These are phyloP conservation scores for Geotrichum siamense DNA, from an alignment of 1,139 yeast genomes.

Conservation along the genomic window DNA sequence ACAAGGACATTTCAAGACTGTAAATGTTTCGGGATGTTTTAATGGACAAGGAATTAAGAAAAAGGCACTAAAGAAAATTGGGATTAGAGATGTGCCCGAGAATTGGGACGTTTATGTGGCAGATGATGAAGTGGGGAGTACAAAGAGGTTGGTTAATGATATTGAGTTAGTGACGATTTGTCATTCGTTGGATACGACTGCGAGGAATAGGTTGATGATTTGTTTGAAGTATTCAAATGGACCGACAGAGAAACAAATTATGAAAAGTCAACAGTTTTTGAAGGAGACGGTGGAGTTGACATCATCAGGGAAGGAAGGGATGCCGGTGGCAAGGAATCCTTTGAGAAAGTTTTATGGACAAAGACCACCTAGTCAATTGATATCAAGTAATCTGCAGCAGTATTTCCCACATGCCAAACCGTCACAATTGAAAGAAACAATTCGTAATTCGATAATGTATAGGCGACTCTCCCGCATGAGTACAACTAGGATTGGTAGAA, in stretches of 20 bases:
- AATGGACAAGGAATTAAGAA: slow-evolving; percentile 74
- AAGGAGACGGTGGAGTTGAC: slow-evolving; percentile 19
- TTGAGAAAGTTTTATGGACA: slow-evolving; percentile 60
- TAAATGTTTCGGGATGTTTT: slow-evolving; percentile 72
- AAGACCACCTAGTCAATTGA: slow-evolving; percentile 88
- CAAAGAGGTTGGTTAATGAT: slow-evolving; percentile 54
- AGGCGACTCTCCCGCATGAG: slow-evolving; percentile 49
- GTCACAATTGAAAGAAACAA: slow-evolving; percentile 66
- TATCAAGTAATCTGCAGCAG: slow-evolving; percentile 81
- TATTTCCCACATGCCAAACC: slow-evolving; percentile 84
- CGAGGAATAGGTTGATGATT: slow-evolving; percentile 65
- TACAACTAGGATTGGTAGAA: slow-evolving; percentile 28
- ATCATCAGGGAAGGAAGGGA: not conserved
- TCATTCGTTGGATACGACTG: slow-evolving; percentile 63
- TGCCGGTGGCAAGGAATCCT: slow-evolving; percentile 19
- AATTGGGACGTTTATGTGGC: slow-evolving; percentile 45
- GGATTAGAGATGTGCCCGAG: slow-evolving; percentile 40
- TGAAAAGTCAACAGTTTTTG: slow-evolving; percentile 45
- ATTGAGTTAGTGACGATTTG: slow-evolving; percentile 78
- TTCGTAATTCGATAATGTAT: slow-evolving; percentile 74
- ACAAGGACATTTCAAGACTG: slow-evolving; percentile 60
- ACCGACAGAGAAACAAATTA: slow-evolving; percentile 64
- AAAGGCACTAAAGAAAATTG: slow-evolving; percentile 55
- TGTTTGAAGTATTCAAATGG: slow-evolving; percentile 43
- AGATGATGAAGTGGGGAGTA: slow-evolving; percentile 35